Conservation (phyloP, 352 stramenopile genomes). For the Hyphochytrium catenoides region DNA sequence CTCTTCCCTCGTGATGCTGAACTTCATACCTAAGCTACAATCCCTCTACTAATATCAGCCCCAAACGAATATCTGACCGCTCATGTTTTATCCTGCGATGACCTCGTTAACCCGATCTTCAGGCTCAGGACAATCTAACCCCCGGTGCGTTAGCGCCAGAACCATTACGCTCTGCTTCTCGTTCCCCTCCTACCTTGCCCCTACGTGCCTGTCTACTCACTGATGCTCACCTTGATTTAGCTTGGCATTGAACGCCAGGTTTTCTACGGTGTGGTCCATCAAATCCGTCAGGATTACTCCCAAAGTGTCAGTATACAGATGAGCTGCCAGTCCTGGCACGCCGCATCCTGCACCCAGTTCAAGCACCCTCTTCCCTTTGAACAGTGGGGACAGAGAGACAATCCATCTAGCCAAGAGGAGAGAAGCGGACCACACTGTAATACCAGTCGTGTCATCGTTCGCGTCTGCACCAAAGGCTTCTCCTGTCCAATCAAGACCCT, state of each 20-base stretch:
- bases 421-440: constrained; percentile 64
- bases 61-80: no score
- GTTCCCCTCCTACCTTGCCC: no score
- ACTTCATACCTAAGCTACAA: no score
- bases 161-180: no score
- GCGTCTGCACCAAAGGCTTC: constrained; percentile 45
- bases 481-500: constrained; percentile 45
- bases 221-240: no score
- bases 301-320: constrained; percentile 41
- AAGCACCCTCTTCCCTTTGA: constrained; percentile 40
- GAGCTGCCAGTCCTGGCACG: constrained; percentile 42
- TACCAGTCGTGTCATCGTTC: constrained; percentile 56
- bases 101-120: no score
- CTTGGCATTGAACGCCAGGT: constrained; percentile 43
- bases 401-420: constrained; percentile 56
- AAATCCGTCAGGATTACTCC: constrained; percentile 54
- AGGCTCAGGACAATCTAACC: no score
- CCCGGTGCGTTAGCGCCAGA: no score
- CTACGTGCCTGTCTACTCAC: no score
- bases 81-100: no score
- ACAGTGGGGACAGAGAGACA: constrained; percentile 28
- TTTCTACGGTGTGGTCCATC: constrained; percentile 49
- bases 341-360: constrained; percentile 52
- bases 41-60: no score
- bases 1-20: constrained; percentile 10